A percentile compares a stretch with the other conserved stretches of the same genome.
Conservation (phyloP, 2,329 filamentous ascomycete genomes). For the Arachnopeziza araneosa region DNA sequence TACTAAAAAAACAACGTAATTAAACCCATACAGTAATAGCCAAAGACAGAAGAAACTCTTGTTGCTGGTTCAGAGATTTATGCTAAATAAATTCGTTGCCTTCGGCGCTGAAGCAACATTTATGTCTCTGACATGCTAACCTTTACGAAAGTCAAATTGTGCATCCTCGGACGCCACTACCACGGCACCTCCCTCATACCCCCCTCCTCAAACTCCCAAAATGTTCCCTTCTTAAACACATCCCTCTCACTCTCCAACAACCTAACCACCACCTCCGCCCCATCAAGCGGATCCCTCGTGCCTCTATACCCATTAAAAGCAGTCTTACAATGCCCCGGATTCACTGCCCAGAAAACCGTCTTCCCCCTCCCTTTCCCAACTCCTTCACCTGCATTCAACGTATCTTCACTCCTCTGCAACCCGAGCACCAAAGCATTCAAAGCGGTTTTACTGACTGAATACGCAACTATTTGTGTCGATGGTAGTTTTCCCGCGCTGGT, state of each 20-base stretch:
- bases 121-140: too few species aligned
- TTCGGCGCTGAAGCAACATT: too few species aligned
- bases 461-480: slow-evolving; percentile 27
- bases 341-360: slow-evolving; percentile 18
- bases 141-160: too few species aligned
- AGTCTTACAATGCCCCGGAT: slow-evolving; percentile 25
- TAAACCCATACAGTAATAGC: too few species aligned
- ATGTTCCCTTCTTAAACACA: slow-evolving; percentile 17
- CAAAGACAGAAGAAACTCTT: too few species aligned
- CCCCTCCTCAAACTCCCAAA: slow-evolving; percentile 25
- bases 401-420: slow-evolving; percentile 20
- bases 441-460: slow-evolving; percentile 32
- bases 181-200: slow-evolving; percentile 26
- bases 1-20: too few species aligned
- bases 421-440: slow-evolving; percentile 35
- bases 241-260: slow-evolving; percentile 14
- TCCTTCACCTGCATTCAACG: neutral
- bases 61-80: too few species aligned
- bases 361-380: slow-evolving; percentile 4
- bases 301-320: slow-evolving; percentile 23
- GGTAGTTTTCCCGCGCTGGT: slow-evolving; percentile 25
- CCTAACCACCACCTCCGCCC: slow-evolving; percentile 24
- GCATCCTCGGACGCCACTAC: slow-evolving; percentile 13
- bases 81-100: too few species aligned
- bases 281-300: slow-evolving; percentile 22